phyloP scores from a whole-genome alignment of 140 eudicot genomes.

The Bidens hawaiensis region DNA sequence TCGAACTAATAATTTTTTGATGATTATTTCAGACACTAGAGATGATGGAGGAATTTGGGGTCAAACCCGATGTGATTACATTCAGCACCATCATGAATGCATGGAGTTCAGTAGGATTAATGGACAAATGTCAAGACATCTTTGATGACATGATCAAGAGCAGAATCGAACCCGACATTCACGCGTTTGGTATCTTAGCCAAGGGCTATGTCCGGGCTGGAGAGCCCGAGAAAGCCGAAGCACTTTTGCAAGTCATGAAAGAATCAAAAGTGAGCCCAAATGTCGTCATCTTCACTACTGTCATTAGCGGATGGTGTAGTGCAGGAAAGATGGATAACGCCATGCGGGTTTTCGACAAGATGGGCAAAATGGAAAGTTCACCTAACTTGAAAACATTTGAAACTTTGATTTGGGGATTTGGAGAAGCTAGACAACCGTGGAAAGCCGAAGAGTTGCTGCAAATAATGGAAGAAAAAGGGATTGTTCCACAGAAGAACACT shows the following conservation, averaged over 20 bases:
- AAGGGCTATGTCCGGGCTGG: slow-evolving; percentile 93
- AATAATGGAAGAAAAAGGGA: slow-evolving; percentile 53
- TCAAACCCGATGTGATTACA: slow-evolving; percentile 90
- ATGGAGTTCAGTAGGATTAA: slow-evolving; percentile 88
- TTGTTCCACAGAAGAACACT: slow-evolving; percentile 49
- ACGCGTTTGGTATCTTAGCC: slow-evolving; percentile 81
- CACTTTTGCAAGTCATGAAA: slow-evolving; percentile 48
- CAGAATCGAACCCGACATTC: slow-evolving; percentile 70
- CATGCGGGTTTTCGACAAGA: slow-evolving; percentile 44
- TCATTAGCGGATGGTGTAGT: slow-evolving; percentile 98
- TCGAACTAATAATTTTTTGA: neutral
- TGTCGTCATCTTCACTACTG: slow-evolving; percentile 79
- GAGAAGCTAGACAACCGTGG: slow-evolving; percentile 97
- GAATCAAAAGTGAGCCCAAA: slow-evolving; percentile 61
- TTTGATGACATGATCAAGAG: slow-evolving; percentile 75
- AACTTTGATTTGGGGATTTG: slow-evolving; percentile 89
- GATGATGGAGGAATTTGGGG: slow-evolving; percentile 80
- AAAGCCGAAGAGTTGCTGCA: slow-evolving; percentile 72
- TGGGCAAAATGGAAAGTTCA: slow-evolving; percentile 59
- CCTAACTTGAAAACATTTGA: slow-evolving; percentile 82
- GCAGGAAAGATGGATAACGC: slow-evolving; percentile 79
- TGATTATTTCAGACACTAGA: slow-evolving; percentile 44
- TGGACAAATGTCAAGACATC: slow-evolving; percentile 76
- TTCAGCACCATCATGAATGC: slow-evolving; percentile 94
- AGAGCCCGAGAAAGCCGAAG: slow-evolving; percentile 83